Percentiles rank a stretch among this genome's conserved stretches.
Evolutionary conservation across 2,329 filamentous ascomycete species (phyloP).

Genomic region (Pseudogymnoascus sp.): DNA sequence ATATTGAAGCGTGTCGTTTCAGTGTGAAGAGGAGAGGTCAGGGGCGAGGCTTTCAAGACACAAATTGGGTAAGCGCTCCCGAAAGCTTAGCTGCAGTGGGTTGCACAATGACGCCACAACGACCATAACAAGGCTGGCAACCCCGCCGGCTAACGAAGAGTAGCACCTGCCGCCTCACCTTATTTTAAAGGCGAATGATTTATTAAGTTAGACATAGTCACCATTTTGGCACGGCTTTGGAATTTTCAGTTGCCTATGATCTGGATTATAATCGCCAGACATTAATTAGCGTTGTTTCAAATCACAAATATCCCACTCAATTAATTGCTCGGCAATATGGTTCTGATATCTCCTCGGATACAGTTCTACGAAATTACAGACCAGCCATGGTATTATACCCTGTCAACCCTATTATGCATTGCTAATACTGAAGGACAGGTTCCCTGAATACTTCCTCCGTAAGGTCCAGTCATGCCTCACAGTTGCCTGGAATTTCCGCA

Average conservation of each 20-base stretch:
- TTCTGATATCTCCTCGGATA: slow-evolving; percentile 46
- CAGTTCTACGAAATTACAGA: slow-evolving; percentile 63
- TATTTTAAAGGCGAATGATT: not conserved
- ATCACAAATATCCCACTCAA: not conserved
- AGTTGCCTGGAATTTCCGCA: slow-evolving; percentile 50
- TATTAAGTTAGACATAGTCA: not conserved
- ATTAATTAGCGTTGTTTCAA: not conserved
- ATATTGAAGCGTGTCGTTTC: not conserved
- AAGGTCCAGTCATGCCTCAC: slow-evolving; percentile 58
- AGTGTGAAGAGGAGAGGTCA: not conserved
- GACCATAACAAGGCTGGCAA: not conserved
- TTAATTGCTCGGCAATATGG: slow-evolving; percentile 29
- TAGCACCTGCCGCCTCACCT: not conserved
- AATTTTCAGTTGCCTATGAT: not conserved
- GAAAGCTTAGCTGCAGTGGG: not conserved
- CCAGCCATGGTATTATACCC: slow-evolving; percentile 45
- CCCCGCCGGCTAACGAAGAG: not conserved
- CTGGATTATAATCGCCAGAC: not conserved
- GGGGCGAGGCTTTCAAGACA: not conserved
- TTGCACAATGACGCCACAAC: not conserved
- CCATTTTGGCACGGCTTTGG: not conserved
- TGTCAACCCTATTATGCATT: slow-evolving; percentile 12
- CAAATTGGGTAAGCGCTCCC: slow-evolving; percentile 5
- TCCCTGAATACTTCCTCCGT: slow-evolving; percentile 55
- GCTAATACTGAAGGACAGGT: slow-evolving; percentile 38